Percentiles rank a stretch among this genome's conserved stretches.
phyloP scores from a whole-genome alignment of 1,284 basidiomycete genomes.

The Chiua sp. region DNA sequence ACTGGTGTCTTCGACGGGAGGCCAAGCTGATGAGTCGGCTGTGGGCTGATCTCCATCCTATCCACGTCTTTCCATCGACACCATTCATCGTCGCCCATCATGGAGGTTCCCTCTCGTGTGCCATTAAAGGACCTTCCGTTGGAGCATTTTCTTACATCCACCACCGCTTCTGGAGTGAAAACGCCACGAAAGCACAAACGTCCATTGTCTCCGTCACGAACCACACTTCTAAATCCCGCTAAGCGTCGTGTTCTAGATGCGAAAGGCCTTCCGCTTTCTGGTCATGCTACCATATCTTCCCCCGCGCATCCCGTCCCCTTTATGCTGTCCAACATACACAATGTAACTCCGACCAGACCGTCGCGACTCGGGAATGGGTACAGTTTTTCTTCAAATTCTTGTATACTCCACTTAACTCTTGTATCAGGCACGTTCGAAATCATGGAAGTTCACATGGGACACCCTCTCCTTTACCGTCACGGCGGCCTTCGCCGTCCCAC shows the following conservation, averaged over 20 bases:
- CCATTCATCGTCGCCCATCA: conserved; percentile 19
- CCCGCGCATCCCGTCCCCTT: conserved; percentile 24
- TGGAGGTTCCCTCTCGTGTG: conserved; percentile 41
- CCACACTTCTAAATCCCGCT: conserved; percentile 58
- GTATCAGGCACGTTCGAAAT: conserved; percentile 19
- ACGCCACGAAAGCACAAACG: conserved; percentile 46
- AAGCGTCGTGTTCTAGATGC: conserved; percentile 71
- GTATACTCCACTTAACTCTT: background rate
- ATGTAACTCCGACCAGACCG: conserved; percentile 26
- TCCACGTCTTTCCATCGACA: conserved; percentile 10
- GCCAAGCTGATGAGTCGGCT: conserved; percentile 33
- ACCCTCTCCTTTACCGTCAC: conserved; percentile 20
- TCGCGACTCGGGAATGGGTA: conserved; percentile 33
- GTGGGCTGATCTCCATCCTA: conserved; percentile 30
- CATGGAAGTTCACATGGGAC: conserved; percentile 10
- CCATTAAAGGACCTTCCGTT: conserved; percentile 65
- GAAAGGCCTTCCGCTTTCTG: conserved; percentile 50
- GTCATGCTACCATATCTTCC: conserved; percentile 20
- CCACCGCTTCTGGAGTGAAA: conserved; percentile 28
- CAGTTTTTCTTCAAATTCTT: background rate
- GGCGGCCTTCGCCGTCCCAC: conserved; percentile 23
- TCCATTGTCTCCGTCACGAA: conserved; percentile 56
- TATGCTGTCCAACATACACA: conserved; percentile 20
- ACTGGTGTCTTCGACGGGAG: conserved; percentile 22
- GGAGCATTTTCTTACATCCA: conserved; percentile 50